These are phyloP conservation scores for Candida alai DNA, from an alignment of 805 yeast genomes.

Conservation along the genomic window DNA sequence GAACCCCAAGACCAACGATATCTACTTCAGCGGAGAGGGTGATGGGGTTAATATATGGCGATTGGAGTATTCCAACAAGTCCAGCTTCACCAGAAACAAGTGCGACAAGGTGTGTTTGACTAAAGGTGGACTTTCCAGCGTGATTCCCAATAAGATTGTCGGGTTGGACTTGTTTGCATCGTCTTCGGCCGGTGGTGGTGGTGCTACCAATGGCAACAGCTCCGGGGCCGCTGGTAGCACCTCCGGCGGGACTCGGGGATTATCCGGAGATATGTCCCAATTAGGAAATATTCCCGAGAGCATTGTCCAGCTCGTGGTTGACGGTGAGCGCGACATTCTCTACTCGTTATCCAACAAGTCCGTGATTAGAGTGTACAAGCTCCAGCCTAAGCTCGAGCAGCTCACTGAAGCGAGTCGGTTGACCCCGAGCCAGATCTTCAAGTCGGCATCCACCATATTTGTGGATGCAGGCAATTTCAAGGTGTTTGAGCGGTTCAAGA, in stretches of 20 bases:
- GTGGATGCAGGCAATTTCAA: constrained; percentile 56
- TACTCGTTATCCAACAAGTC: constrained; percentile 83
- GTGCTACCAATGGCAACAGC: constrained; percentile 11
- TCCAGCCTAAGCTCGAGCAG: constrained; percentile 42
- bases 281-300: constrained; percentile 52
- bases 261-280: no score
- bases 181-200: constrained; percentile 8
- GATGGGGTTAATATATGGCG: constrained; percentile 86
- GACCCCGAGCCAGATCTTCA: constrained; percentile 44
- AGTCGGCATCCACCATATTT: constrained; percentile 46
- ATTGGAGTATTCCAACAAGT: constrained; percentile 73
- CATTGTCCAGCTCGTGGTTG: constrained; percentile 64
- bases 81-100: constrained; percentile 82
- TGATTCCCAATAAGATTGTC: constrained; percentile 34
- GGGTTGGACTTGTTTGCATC: constrained; percentile 29
- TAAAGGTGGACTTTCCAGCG: constrained; percentile 46
- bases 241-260: no score
- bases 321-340: constrained; percentile 69
- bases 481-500: constrained; percentile 45
- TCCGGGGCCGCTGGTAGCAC: constrained; percentile 7
- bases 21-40: constrained; percentile 78
- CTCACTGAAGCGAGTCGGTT: constrained; percentile 34
- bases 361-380: constrained; percentile 71
- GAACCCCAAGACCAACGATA: constrained; percentile 64
- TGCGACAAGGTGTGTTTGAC: constrained; percentile 84